Evolutionary conservation across 1,284 basidiomycete genomes (phyloP).

Genomic region (Flammula alnicola): DNA sequence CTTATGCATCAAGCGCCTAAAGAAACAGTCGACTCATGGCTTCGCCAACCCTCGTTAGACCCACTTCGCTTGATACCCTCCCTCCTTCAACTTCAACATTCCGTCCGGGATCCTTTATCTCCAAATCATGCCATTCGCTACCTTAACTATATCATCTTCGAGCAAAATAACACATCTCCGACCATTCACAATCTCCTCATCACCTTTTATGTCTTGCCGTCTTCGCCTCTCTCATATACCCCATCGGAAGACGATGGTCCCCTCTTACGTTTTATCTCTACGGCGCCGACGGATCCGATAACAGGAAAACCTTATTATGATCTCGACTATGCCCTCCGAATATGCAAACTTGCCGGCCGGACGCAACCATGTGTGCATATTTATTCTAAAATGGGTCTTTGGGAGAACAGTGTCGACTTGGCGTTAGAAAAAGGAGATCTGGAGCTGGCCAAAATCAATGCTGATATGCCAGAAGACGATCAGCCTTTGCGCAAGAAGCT

Average conservation of each 20-base stretch:
- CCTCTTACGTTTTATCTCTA: constrained; percentile 86
- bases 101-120: constrained; percentile 68
- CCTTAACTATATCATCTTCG: constrained; percentile 84
- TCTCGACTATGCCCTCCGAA: constrained; percentile 92
- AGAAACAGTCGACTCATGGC: constrained; percentile 92
- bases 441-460: constrained; percentile 91
- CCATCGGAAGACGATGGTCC: constrained; percentile 71
- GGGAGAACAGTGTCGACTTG: constrained; percentile 95
- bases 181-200: constrained; percentile 95
- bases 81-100: constrained; percentile 79
- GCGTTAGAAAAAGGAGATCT: constrained; percentile 93
- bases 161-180: constrained; percentile 78
- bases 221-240: constrained; percentile 33
- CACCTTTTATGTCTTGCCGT: constrained; percentile 77
- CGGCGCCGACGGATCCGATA: constrained; percentile 81
- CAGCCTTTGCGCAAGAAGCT: constrained; percentile 88
- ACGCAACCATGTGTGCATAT: constrained; percentile 95
- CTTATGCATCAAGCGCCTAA: constrained; percentile 88
- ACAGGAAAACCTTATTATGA: constrained; percentile 94
- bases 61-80: constrained; percentile 90
- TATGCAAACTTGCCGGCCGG: constrained; percentile 84
- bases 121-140: constrained; percentile 89
- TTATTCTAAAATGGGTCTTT: constrained; percentile 97
- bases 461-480: constrained; percentile 93
- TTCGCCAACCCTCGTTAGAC: constrained; percentile 80